Conservation (phyloP, 1,284 basidiomycete genomes). For the Ceratobasidium sp. region DNA sequence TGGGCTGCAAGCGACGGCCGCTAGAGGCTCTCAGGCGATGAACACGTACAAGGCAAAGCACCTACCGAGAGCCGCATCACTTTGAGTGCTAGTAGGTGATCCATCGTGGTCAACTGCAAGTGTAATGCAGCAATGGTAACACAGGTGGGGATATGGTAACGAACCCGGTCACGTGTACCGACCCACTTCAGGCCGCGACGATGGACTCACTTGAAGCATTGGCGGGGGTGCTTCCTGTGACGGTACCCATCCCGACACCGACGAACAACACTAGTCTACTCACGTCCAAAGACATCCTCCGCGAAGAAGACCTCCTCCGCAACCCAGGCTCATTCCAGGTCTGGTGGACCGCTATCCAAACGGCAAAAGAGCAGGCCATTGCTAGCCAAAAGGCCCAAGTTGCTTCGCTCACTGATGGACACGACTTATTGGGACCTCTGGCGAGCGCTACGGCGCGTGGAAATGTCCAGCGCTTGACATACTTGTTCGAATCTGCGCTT, state of each 20-base stretch:
- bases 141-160: neutral
- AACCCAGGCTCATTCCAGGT: conserved; percentile 92
- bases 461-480: conserved; percentile 85
- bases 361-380: conserved; percentile 76
- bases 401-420: conserved; percentile 5
- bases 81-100: conserved; percentile 77
- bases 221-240: conserved; percentile 79
- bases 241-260: conserved; percentile 87
- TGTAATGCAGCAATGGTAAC: neutral
- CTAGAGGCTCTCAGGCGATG: conserved; percentile 57
- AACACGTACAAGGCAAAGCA: conserved; percentile 25
- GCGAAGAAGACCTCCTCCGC: conserved; percentile 95
- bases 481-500: conserved; percentile 94
- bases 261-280: conserved; percentile 82
- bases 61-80: conserved; percentile 85
- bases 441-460: conserved; percentile 78
- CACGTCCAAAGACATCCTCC: conserved; percentile 80
- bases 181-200: conserved; percentile 8
- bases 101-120: conserved; percentile 56
- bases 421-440: conserved; percentile 76
- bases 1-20: conserved; percentile 78
- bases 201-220: conserved; percentile 64
- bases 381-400: conserved; percentile 64
- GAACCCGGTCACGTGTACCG: conserved; percentile 13
- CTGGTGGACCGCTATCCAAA: conserved; percentile 91